Evolutionary conservation across 352 stramenopile genomes (phyloP), one percentile per base, ranked within the genome.

Genomic region (Pythium brachiatum): DNA sequence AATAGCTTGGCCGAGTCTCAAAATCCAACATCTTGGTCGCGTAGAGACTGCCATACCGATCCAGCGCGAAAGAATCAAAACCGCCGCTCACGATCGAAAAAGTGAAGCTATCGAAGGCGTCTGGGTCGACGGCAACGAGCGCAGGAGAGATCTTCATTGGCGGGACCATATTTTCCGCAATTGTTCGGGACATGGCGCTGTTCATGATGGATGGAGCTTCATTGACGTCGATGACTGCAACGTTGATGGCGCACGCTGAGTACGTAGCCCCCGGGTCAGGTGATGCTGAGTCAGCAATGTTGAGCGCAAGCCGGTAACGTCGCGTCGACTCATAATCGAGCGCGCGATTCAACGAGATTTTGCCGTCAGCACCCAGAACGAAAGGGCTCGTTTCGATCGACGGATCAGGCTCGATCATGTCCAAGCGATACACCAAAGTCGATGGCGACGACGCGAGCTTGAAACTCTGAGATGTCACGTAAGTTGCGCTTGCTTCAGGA

Each of bases 201-300:
- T 69, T 72, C 1, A 53, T 64, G n/a, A 86, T 62, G 3, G 47
- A 27, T 1, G 77, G 79, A 8, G 72, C 25, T 59, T 89, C 79
- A 29, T 89, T 89, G 12, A 83, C 61, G 34, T 89, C 77, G 3
- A 73, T 29, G 13, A 89, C 76, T 41, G 65, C 63, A 34, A 83
- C 64, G 41, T 57, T 66, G 11, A 89, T 79, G 53, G 68, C 52
- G 31, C 79, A 89, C 0, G 56, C 48, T 12, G 13, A 58, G 27
- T 66, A 66, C 5, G 47, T 46, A 50, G 32, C 26, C 23, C 26
- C 68, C 15, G 70, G 3, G n/a, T n/a, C n/a, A 53, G 58, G 15
- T 43, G 41, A 23, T 21, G 46, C 13, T 13, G 50, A 52, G 38
- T 84, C 70, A 25, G 62, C 58, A 27, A 88, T 53, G 6, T 57